Evolutionary conservation across 2,329 filamentous ascomycete species (phyloP).

Genomic region (Stagonosporopsis chrysanthemi): DNA sequence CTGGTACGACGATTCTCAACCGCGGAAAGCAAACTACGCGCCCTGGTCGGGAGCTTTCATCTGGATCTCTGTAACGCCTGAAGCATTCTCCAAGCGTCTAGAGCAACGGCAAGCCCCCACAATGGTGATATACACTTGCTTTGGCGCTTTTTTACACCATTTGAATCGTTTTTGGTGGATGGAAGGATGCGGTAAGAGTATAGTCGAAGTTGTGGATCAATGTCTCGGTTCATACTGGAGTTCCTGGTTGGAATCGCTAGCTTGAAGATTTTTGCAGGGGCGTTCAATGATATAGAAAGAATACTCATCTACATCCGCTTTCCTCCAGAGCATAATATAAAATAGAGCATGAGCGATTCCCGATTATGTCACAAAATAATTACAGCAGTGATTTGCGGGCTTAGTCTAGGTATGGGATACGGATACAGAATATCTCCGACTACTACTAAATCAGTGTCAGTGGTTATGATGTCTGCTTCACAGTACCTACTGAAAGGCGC

Average conservation of each 20-base stretch:
- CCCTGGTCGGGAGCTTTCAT: constrained; percentile 29
- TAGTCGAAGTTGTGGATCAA: constrained; percentile 24
- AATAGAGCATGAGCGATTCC: neutral
- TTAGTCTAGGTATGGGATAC: neutral
- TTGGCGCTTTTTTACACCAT: constrained; percentile 22
- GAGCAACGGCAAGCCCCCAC: constrained; percentile 28
- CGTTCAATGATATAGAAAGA: too few relatives aligned
- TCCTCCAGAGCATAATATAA: too few relatives aligned
- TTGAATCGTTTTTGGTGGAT: constrained; percentile 30
- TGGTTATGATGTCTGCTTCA: constrained; percentile 51
- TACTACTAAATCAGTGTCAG: constrained; percentile 15
- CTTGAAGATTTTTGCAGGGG: neutral
- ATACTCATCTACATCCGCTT: too few relatives aligned
- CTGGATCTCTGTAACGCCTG: constrained; percentile 23
- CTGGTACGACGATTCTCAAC: neutral
- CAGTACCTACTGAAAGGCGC: constrained; percentile 38
- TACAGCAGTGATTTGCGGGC: neutral
- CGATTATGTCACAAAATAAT: neutral
- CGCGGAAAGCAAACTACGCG: constrained; percentile 21
- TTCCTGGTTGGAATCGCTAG: constrained; percentile 8
- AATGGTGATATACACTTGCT: constrained; percentile 30
- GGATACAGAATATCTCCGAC: neutral
- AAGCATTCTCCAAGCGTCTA: constrained; percentile 25
- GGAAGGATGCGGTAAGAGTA: constrained; percentile 31
- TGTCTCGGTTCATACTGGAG: constrained; percentile 28